phyloP scores from a whole-genome alignment of 768 basidiomycete species.

The Lentinula guzmanii region DNA sequence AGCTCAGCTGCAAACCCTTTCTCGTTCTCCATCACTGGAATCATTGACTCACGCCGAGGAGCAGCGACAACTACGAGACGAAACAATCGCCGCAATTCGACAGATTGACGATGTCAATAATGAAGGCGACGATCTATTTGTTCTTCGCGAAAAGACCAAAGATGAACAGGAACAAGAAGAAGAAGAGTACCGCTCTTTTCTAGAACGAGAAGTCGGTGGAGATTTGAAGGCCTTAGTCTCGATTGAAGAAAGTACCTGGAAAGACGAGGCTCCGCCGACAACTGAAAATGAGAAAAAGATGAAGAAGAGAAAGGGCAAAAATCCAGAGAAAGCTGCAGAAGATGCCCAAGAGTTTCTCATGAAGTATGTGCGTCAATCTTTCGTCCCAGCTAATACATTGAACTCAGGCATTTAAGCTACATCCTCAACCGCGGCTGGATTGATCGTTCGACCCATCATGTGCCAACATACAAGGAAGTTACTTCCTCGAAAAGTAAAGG shows the following conservation, averaged over 20 bases:
- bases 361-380: conserved; percentile 51
- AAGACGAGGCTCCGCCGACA: conserved; percentile 14
- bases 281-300: conserved; percentile 25
- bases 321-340: conserved; percentile 43
- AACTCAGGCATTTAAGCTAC: conserved; percentile 49
- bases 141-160: conserved; percentile 69
- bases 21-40: conserved; percentile 55
- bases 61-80: conserved; percentile 65
- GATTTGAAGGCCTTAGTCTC: conserved; percentile 66
- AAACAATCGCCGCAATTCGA: conserved; percentile 85
- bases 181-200: conserved; percentile 77
- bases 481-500: conserved; percentile 37
- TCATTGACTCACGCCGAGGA: conserved; percentile 72
- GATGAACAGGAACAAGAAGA: conserved; percentile 76
- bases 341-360: conserved; percentile 84
- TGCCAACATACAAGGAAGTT: conserved; percentile 85
- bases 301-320: conserved; percentile 18
- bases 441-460: conserved; percentile 62
- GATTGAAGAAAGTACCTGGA: conserved; percentile 29
- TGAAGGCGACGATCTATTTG: conserved; percentile 59
- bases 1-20: conserved; percentile 44
- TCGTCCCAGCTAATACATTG: neutral
- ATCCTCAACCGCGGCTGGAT: conserved; percentile 98
- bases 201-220: conserved; percentile 76
- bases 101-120: conserved; percentile 28